A percentile compares a stretch with the other conserved stretches of the same genome.
Conservation (phyloP, 2,329 filamentous ascomycete species). For the Phialocephala subalpina region DNA sequence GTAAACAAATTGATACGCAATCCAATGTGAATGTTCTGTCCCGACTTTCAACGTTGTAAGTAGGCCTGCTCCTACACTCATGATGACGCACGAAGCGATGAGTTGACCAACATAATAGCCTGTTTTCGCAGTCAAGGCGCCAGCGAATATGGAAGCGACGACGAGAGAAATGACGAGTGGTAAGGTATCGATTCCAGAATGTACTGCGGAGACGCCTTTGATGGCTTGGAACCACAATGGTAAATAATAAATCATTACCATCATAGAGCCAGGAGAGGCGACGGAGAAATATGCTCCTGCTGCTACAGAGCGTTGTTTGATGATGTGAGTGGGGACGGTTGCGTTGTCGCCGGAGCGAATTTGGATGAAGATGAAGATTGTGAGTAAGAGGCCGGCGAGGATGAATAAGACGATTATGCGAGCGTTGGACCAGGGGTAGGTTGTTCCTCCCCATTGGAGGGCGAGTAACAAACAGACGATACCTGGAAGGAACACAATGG, state of each 20-base stretch:
- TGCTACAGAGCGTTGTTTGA: slow-evolving; percentile 47
- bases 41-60: slow-evolving; percentile 48
- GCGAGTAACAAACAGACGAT: slow-evolving; percentile 44
- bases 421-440: slow-evolving; percentile 43
- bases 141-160: slow-evolving; percentile 41
- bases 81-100: slow-evolving; percentile 35
- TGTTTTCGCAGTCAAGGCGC: slow-evolving; percentile 41
- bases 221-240: slow-evolving; percentile 58
- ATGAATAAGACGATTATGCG: slow-evolving; percentile 48
- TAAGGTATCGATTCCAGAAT: slow-evolving; percentile 46
- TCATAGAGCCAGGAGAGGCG: slow-evolving; percentile 43
- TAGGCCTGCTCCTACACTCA: slow-evolving; percentile 50
- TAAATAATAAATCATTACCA: slow-evolving; percentile 57
- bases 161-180: slow-evolving; percentile 46
- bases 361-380: slow-evolving; percentile 44
- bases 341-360: slow-evolving; percentile 48
- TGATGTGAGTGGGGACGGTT: slow-evolving; percentile 49
- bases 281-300: slow-evolving; percentile 43
- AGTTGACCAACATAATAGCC: slow-evolving; percentile 41
- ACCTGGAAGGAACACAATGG: slow-evolving; percentile 43
- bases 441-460: slow-evolving; percentile 45
- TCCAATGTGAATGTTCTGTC: slow-evolving; percentile 47
- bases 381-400: slow-evolving; percentile 40
- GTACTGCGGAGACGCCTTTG: slow-evolving; percentile 49
- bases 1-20: slow-evolving; percentile 39